Base-by-base conservation (phyloP, 768 basidiomycete species). In the Tricholoma flavovirens region DNA sequence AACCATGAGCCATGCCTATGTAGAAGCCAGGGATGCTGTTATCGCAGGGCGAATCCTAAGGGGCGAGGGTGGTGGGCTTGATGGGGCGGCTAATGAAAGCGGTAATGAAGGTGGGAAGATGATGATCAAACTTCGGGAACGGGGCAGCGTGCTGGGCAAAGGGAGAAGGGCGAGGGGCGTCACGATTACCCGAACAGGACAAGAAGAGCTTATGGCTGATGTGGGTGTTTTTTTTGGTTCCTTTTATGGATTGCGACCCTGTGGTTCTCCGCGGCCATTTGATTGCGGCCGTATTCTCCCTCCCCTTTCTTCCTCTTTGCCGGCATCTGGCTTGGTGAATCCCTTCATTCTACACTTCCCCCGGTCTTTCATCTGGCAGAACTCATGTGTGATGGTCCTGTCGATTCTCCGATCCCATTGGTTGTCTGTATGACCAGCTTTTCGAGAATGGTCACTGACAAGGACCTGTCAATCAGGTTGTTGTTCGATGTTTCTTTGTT, bases 1-100 rank as follows among this genome's bases (percentile, higher is more conserved):
- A 71, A 93, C 91, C 0, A 76, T 86, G 53, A 89, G 87, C 59
- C 90, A 93, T 68, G 90, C 91, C 1, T 93, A 85, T 60, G 86
- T 88, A 12, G 90, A 93, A 67, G 81, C 90, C 58, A 72, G 72
- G 21, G 77, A 80, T 58, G 80, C 84, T 29, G 77, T 78, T 1
- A 77, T 80, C 24, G 87, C 87, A 11, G 82, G 85, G 46, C 77
- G 81, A 22, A 85, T 88, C 30, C 75, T 92, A 10, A 78, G 90
- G 11, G 80, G 82, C 33, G 79, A 80, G 61, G 77, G 75, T 19
- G 64, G 65, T 38, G 61, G 69, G 33, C 26, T 53, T 12, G 49
- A 61, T 22, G 58, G 56, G 29, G 60, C 55, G 29, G 45, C 57
- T 14, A 49, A 49, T 17, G 32, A 35, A 33, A 22, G 22, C 42